Percentiles rank a stretch among this genome's conserved stretches.
Conservation (phyloP, 768 basidiomycete species). For the Tricholoma sp. region DNA sequence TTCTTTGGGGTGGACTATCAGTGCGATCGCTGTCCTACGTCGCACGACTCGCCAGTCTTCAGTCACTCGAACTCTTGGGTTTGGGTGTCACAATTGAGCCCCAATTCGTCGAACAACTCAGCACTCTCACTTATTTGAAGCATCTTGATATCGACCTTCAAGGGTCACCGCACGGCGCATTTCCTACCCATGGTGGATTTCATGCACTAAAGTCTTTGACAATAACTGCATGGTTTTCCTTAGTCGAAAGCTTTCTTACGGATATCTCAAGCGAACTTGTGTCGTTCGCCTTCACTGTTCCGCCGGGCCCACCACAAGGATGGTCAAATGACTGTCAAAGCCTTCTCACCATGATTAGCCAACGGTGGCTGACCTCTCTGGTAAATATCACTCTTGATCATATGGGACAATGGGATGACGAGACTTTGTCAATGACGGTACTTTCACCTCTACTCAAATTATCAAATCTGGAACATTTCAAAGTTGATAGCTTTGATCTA, state of each 20-base stretch:
- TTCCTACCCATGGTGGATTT: conserved; percentile 1
- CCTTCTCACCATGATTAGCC: not conserved
- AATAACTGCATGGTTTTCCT: conserved; percentile 2
- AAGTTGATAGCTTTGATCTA: not conserved
- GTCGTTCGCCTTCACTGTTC: not conserved
- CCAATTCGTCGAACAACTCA: not conserved
- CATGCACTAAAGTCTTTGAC: not conserved
- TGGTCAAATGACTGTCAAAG: conserved; percentile 4
- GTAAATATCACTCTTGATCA: conserved; percentile 2
- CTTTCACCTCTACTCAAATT: not conserved
- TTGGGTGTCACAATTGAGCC: conserved; percentile 3
- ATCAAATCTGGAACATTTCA: not conserved
- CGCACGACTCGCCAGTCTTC: conserved; percentile 1
- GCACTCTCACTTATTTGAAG: not conserved
- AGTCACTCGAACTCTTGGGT: not conserved
- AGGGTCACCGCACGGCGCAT: not conserved
- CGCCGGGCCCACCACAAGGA: not conserved
- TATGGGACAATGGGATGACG: not conserved
- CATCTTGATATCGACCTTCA: conserved; percentile 3
- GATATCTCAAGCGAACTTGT: not conserved
- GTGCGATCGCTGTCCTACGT: not conserved
- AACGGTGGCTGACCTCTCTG: not conserved
- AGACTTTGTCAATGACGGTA: not conserved
- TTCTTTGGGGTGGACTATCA: not conserved
- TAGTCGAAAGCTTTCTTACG: not conserved